Conservation (phyloP, 2,329 filamentous ascomycete species). For the Trichophyton benhamiae region DNA sequence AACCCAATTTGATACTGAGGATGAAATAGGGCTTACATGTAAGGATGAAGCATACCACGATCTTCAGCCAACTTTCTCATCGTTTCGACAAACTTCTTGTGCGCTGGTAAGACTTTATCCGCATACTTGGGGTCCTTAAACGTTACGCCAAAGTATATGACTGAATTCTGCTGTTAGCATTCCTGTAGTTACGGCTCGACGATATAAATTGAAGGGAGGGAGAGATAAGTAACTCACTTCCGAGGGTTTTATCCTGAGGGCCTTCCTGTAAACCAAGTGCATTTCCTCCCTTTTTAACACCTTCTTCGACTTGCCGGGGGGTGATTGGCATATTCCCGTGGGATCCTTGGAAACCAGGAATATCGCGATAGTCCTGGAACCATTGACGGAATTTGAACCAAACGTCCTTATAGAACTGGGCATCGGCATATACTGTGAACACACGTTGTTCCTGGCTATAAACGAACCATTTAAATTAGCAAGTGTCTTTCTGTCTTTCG, state of each 20-base stretch:
- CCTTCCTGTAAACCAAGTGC: slow-evolving; percentile 4
- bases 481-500: background rate
- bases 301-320: slow-evolving; percentile 3
- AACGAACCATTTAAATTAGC: too few species aligned
- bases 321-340: slow-evolving; percentile 8
- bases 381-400: slow-evolving; percentile 5
- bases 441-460: slow-evolving; percentile 3
- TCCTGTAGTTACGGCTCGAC: background rate
- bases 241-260: background rate
- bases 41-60: background rate
- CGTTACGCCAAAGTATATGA: slow-evolving; percentile 7
- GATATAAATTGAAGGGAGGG: background rate
- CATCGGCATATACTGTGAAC: slow-evolving; percentile 7
- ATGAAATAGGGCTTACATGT: background rate
- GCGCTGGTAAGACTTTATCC: background rate
- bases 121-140: background rate
- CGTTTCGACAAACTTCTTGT: slow-evolving; percentile 5
- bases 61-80: slow-evolving; percentile 4
- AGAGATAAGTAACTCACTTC: background rate
- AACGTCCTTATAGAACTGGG: slow-evolving; percentile 7
- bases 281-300: slow-evolving; percentile 7
- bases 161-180: background rate
- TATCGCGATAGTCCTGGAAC: background rate
- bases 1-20: background rate
- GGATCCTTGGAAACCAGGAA: slow-evolving; percentile 3